A percentile compares a stretch with the other conserved stretches of the same genome.
These are phyloP conservation scores for Bassia scoparia DNA, from an alignment of 148 eudicot species.

Conservation along the genomic window DNA sequence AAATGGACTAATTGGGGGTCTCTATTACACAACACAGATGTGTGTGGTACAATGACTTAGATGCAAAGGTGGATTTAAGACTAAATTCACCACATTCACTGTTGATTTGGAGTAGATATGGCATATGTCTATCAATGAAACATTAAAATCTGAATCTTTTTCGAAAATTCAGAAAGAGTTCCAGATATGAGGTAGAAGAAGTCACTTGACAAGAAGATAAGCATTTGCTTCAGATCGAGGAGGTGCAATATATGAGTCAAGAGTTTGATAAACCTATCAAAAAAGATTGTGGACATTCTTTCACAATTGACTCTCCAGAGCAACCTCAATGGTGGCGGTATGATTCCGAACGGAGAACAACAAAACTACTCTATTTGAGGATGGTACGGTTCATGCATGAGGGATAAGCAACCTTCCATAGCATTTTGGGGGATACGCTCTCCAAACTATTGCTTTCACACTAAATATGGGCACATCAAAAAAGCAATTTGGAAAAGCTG, in stretches of 20 bases:
- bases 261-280: neutral
- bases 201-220: neutral
- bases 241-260: slow-evolving; percentile 5
- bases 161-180: neutral
- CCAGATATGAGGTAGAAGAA: neutral
- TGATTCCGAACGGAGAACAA: neutral
- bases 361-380: neutral
- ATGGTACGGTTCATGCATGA: neutral
- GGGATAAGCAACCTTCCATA: neutral
- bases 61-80: neutral
- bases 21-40: neutral
- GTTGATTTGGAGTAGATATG: neutral
- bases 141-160: neutral
- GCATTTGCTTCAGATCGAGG: neutral
- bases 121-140: neutral
- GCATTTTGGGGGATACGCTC: neutral
- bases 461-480: neutral
- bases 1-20: neutral
- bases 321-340: neutral
- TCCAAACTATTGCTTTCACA: neutral
- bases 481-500: neutral
- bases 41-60: neutral
- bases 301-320: neutral
- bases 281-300: slow-evolving; percentile 3
- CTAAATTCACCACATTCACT: neutral